Percentiles rank a stretch among this genome's conserved stretches.
phyloP scores from a whole-genome alignment of 768 basidiomycete genomes.

The Grammothele lineata region DNA sequence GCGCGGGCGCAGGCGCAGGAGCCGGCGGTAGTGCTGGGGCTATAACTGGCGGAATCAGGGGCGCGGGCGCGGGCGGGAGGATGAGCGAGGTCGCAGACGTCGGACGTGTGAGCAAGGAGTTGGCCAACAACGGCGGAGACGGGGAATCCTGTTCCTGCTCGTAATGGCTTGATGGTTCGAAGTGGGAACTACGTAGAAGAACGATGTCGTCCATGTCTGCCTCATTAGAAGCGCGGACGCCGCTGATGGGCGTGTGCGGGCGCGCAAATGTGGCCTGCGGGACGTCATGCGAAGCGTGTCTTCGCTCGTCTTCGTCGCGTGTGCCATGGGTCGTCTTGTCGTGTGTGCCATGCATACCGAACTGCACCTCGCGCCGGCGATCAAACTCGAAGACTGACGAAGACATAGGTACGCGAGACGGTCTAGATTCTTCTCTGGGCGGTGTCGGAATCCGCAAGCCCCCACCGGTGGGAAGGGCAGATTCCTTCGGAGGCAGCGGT shows the following conservation, averaged over 20 bases:
- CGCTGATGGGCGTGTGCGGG: conserved; percentile 2
- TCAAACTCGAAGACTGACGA: not conserved
- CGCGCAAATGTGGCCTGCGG: not conserved
- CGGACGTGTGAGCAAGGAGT: conserved; percentile 5
- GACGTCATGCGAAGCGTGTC: not conserved
- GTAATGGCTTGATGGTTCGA: not conserved
- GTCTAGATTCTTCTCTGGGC: conserved; percentile 3
- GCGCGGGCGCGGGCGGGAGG: not conserved
- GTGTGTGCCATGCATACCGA: no score
- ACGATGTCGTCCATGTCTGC: conserved; percentile 5
- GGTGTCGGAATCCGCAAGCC: conserved; percentile 8
- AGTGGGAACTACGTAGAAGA: conserved; percentile 3
- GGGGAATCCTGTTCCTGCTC: conserved; percentile 7
- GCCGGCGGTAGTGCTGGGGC: not conserved
- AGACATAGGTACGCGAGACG: not conserved
- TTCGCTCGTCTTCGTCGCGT: no score
- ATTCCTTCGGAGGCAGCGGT: conserved; percentile 7
- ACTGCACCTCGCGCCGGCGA: not conserved
- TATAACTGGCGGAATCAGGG: no score
- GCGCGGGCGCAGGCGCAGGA: conserved; percentile 4
- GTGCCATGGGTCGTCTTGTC: no score
- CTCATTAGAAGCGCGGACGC: not conserved
- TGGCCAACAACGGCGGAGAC: conserved; percentile 12
- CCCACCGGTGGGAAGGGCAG: conserved; percentile 6
- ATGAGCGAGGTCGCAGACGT: conserved; percentile 11